phyloP scores from a whole-genome alignment of 352 stramenopile species.

The Pythium pyrilobum region DNA sequence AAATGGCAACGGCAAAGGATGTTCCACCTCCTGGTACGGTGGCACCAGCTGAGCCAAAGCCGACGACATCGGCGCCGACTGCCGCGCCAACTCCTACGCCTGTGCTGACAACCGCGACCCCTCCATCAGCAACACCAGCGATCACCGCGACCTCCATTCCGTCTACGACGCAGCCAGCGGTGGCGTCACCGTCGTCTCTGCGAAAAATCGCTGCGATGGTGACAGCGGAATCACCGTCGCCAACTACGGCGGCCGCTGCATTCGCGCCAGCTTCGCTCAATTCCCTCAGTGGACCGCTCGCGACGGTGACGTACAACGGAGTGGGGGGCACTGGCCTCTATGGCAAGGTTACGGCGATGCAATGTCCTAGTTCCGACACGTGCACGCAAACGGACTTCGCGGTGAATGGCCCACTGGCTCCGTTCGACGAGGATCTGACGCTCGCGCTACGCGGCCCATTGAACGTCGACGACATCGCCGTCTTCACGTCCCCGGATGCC shows the following conservation, averaged over 20 bases:
- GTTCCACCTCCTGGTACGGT: too few species aligned
- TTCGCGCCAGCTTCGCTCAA: background rate
- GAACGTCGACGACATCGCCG: slow-evolving; percentile 32
- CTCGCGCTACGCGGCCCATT: slow-evolving; percentile 36
- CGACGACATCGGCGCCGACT: too few species aligned
- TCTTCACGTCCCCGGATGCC: slow-evolving; percentile 25
- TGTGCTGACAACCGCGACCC: background rate
- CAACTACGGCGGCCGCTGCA: background rate
- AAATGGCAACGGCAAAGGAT: too few species aligned
- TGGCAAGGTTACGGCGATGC: slow-evolving; percentile 29
- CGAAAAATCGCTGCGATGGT: too few species aligned
- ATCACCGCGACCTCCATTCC: background rate
- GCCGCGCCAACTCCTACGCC: too few species aligned
- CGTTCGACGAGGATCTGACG: slow-evolving; percentile 43
- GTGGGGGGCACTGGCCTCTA: slow-evolving; percentile 26
- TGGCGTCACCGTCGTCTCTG: background rate
- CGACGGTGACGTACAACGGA: slow-evolving; percentile 24
- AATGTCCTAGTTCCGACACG: slow-evolving; percentile 12
- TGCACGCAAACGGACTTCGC: slow-evolving; percentile 23
- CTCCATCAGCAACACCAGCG: background rate
- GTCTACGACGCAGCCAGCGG: background rate
- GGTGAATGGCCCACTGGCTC: slow-evolving; percentile 27
- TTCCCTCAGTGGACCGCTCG: slow-evolving; percentile 11
- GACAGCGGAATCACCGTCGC: background rate
- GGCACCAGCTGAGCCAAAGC: too few species aligned